phyloP scores from a whole-genome alignment of 805 yeast species.

The Barnettozyma pratensis region DNA sequence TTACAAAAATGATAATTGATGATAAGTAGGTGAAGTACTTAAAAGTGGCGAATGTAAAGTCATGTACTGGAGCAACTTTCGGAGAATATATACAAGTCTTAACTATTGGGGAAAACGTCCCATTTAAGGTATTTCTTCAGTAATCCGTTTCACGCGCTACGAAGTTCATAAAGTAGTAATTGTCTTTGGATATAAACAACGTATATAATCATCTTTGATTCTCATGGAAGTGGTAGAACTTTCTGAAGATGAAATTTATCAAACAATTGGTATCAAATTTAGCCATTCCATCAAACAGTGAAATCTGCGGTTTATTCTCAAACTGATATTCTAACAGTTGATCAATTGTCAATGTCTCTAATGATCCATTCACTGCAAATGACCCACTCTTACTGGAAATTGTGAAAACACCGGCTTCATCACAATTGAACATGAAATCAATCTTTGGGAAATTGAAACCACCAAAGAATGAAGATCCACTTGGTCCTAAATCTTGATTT shows the following conservation, averaged over 20 bases:
- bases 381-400: slow-evolving; percentile 73
- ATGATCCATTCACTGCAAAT: slow-evolving; percentile 54
- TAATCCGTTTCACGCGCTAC: too few species aligned
- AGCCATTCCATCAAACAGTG: slow-evolving; percentile 63
- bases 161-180: too few species aligned
- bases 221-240: slow-evolving; percentile 52
- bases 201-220: slow-evolving; percentile 14
- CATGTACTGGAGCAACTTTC: too few species aligned
- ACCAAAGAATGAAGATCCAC: slow-evolving; percentile 32
- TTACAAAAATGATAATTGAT: too few species aligned
- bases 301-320: slow-evolving; percentile 50
- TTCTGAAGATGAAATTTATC: slow-evolving; percentile 63
- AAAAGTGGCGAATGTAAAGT: too few species aligned
- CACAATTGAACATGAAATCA: slow-evolving; percentile 71
- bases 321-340: slow-evolving; percentile 70
- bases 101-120: too few species aligned
- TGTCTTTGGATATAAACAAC: not conserved
- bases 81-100: too few species aligned
- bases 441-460: slow-evolving; percentile 58
- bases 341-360: slow-evolving; percentile 58
- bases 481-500: slow-evolving; percentile 32
- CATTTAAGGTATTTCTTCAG: too few species aligned
- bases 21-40: too few species aligned
- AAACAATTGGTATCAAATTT: slow-evolving; percentile 63
- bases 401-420: slow-evolving; percentile 63